Evolutionary conservation across 2,329 filamentous ascomycete genomes (phyloP).

Genomic region (Neonectria neomacrospora): DNA sequence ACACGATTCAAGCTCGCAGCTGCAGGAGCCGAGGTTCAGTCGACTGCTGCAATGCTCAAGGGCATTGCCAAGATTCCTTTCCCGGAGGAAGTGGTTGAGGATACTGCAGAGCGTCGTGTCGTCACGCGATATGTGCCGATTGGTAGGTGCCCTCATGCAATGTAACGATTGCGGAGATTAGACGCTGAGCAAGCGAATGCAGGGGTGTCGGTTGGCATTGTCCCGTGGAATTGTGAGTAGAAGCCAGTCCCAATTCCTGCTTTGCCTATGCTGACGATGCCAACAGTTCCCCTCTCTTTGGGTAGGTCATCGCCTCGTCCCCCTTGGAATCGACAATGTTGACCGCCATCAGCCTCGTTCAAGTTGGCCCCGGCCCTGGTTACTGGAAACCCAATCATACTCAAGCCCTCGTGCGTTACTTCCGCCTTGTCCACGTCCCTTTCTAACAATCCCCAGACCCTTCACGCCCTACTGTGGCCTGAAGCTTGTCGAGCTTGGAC

Average conservation of each 20-base stretch:
- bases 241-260: neutral
- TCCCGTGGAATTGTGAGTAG: slow-evolving; percentile 62
- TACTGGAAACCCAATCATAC: slow-evolving; percentile 65
- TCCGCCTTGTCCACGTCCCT: neutral
- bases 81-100: slow-evolving; percentile 19
- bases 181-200: neutral
- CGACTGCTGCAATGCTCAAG: neutral
- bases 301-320: neutral
- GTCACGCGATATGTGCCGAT: slow-evolving; percentile 52
- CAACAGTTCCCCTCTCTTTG: slow-evolving; percentile 8
- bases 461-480: slow-evolving; percentile 68
- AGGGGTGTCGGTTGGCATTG: slow-evolving; percentile 56
- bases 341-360: slow-evolving; percentile 25
- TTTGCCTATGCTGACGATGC: neutral
- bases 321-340: neutral
- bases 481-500: slow-evolving; percentile 67
- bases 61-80: slow-evolving; percentile 12
- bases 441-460: slow-evolving; percentile 40
- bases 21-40: neutral
- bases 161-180: neutral
- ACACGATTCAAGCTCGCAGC: neutral
- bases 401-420: slow-evolving; percentile 61
- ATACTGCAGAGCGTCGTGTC: slow-evolving; percentile 27
- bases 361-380: slow-evolving; percentile 66
- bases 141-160: slow-evolving; percentile 37